Evolutionary conservation across 1,284 basidiomycete genomes (phyloP), one percentile per base, ranked within the genome.

Genomic region (Ceratobasidium theobromae): DNA sequence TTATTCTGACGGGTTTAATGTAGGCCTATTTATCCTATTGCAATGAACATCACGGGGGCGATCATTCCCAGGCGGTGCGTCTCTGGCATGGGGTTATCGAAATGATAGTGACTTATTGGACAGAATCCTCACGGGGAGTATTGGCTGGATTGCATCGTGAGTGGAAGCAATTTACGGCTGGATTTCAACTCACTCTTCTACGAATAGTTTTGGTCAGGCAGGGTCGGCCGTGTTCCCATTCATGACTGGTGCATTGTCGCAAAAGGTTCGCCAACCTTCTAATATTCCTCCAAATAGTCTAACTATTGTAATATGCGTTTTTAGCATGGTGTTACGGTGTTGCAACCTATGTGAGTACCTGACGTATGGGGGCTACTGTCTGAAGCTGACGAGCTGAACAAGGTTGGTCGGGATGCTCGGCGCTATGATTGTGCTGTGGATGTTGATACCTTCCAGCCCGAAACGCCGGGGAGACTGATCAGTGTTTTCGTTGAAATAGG

Each of bases 161-260:
- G 57, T 58, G 43, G 41, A 16, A 5, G 18, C 41, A 28, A 18
- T 21, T 38, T 14, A 30, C 3, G 41, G 21, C 2, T 45, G 21
- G 6, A 18, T 21, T 27, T 21, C 25, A 27, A 49, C 41, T n/a
- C 18, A 30, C 33, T 12, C 35, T 38, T 18, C 4, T 35, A n/a
- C n/a, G n/a, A 14, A 30, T 4, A 74, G 74, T 1, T 70, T 75
- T 21, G 75, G 73, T 2, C 70, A 72, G 58, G 66, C 69, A 4
- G 74, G 74, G n/a, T 67, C 69, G n/a, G 73, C 74, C 1, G 49
- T 72, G 14, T 62, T 74, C 25, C 73, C 73, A 9, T 75, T 74
- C 64, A 67, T 72, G 52, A 66, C 69, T 9, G 69, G 60, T 52
- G 60, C 28, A n/a, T 33, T 66, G 27, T 28, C 40, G 1, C 60